phyloP scores from a whole-genome alignment of 106 monocot species.

The Allium fistulosum region DNA sequence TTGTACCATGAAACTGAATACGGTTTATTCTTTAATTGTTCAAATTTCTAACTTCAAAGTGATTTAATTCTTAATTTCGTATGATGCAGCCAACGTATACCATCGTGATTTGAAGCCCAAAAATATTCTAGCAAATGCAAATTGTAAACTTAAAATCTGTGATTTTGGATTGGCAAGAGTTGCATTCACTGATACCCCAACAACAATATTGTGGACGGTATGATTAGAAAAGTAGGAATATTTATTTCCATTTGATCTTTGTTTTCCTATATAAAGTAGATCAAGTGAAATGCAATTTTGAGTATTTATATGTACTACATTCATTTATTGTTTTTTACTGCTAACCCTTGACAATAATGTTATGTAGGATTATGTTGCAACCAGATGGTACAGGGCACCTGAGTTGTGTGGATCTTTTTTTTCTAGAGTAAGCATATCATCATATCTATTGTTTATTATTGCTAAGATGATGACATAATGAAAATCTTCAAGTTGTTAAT shows the following conservation, averaged over 20 bases:
- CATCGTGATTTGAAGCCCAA: slow-evolving; percentile 75
- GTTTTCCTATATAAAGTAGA: background rate
- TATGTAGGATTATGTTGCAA: slow-evolving; percentile 95
- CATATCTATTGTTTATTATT: background rate
- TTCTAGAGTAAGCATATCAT: slow-evolving; percentile 55
- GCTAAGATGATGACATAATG: no score
- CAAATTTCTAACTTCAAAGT: no score
- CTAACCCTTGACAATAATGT: no score
- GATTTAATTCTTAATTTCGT: background rate
- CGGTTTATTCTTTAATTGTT: no score
- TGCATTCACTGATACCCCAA: slow-evolving; percentile 55
- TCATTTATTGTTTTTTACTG: background rate
- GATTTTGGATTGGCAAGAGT: slow-evolving; percentile 70
- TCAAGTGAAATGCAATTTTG: background rate
- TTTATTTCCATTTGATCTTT: background rate
- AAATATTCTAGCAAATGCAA: slow-evolving; percentile 64
- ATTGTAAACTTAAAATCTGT: slow-evolving; percentile 70
- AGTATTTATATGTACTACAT: no score
- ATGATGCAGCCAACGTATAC: slow-evolving; percentile 58
- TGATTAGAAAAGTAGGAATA: background rate
- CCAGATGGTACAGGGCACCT: slow-evolving; percentile 95
- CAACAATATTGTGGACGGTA: slow-evolving; percentile 70
- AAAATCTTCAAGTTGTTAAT: no score
- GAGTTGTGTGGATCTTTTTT: slow-evolving; percentile 95
- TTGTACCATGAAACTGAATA: no score